Base-by-base conservation (phyloP, 2,329 filamentous ascomycete species). In the Xylariales sp. region DNA sequence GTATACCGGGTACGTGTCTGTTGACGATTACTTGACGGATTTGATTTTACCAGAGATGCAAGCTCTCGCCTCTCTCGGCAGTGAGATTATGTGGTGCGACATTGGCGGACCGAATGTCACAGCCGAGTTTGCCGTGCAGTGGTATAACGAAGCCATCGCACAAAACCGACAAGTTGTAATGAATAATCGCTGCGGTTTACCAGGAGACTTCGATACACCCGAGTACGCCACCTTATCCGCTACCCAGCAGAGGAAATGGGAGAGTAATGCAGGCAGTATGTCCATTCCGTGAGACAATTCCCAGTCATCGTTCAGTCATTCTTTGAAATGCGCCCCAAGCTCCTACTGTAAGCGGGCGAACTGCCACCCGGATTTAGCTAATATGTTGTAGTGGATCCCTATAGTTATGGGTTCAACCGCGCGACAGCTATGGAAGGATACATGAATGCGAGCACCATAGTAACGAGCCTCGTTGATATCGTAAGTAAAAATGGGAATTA, bases 171-270 rank as follows among this genome's bases (percentile, higher is more conserved):
- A 78, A 50, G 74, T 79, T 1, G 58, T 69, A 2, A 71, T 79
- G 51, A 78, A 82, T 58, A 66, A 66, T 33, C 71, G 77, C 6
- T 82, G 78, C 54, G 77, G 77, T 3, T 56, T 76, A 1, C 62
- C 71, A 0, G 67, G 68, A 4, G 57, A 81, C 58, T 81, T 79
- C 49, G 76, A 80, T 53, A 81, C 76, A 1, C 77, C 77, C 1
- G 77, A 81, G 53, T 82, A 80, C 52, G 60, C 63, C 20, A 65
- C 63, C 6, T 77, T 72, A 52, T 58, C 63, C 3, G 64, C 68
- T 3, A 66, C 71, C 7, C 73, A 77, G 54, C 54, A 62, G 22
- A 63, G 73, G 20, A 80, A 81, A 55, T 82, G 76, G 76, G 78
- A 81, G 57, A 71, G 61, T 29, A 81, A 72, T 56, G 65, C 66